phyloP scores from a whole-genome alignment of 306 rosid species.

The Quercus alba region DNA sequence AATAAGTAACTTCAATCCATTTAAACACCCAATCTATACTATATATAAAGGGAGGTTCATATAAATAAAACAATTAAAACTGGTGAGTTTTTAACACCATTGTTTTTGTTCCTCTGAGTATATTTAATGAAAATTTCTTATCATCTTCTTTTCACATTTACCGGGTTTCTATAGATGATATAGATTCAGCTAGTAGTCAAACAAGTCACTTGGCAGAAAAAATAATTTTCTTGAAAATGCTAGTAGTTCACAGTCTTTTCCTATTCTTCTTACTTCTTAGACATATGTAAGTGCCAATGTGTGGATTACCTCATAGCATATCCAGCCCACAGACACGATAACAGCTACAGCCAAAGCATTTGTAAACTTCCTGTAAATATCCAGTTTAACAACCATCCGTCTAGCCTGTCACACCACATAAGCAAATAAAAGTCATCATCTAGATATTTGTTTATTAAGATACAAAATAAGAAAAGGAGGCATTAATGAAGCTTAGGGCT shows the following conservation, averaged over 20 bases:
- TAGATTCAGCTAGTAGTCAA: not conserved
- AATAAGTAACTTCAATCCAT: not conserved
- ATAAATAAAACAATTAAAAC: not conserved
- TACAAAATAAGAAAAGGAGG: constrained; percentile 2
- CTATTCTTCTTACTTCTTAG: not conserved
- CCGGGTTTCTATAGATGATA: not conserved
- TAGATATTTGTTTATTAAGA: not conserved
- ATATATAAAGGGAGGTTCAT: not conserved
- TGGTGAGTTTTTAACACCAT: not conserved
- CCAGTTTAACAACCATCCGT: constrained; percentile 86
- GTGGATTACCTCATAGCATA: constrained; percentile 84
- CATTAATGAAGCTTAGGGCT: not conserved
- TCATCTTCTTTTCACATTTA: not conserved
- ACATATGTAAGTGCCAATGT: not conserved
- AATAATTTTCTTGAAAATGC: not conserved
- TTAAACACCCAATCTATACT: not conserved
- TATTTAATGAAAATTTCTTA: not conserved
- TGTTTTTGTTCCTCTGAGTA: not conserved
- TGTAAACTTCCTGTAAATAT: constrained; percentile 89
- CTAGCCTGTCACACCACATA: constrained; percentile 61
- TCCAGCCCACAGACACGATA: constrained; percentile 92
- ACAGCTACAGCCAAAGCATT: constrained; percentile 92
- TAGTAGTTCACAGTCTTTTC: not conserved
- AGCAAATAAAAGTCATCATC: constrained; percentile 19
- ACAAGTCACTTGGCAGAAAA: not conserved